Conservation (phyloP, 2,329 filamentous ascomycete species). For the Sarocladium oryzae region DNA sequence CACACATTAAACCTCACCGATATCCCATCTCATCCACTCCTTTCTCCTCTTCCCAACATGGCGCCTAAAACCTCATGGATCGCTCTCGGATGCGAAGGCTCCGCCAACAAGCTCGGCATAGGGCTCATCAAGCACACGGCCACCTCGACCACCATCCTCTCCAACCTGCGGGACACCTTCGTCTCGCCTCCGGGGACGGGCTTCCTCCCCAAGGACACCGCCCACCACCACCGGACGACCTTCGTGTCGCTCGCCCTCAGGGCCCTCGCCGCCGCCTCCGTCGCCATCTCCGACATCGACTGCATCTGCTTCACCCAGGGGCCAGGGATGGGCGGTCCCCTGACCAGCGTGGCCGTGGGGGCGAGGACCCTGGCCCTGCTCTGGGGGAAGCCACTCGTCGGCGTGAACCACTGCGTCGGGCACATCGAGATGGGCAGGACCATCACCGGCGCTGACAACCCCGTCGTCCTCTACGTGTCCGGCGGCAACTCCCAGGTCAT, state of each 20-base stretch:
- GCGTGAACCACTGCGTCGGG: conserved; percentile 96
- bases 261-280: conserved; percentile 62
- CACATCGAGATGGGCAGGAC: conserved; percentile 98
- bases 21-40: background rate
- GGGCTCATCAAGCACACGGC: conserved; percentile 78
- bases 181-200: conserved; percentile 85
- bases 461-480: conserved; percentile 90
- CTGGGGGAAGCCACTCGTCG: conserved; percentile 84
- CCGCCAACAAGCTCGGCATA: conserved; percentile 94
- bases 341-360: conserved; percentile 79
- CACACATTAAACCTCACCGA: no score
- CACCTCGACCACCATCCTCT: conserved; percentile 60
- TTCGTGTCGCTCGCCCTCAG: conserved; percentile 75
- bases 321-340: conserved; percentile 91
- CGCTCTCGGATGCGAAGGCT: conserved; percentile 70
- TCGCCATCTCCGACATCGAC: conserved; percentile 55
- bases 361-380: conserved; percentile 76
- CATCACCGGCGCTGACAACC: conserved; percentile 85
- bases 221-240: conserved; percentile 81
- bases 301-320: conserved; percentile 96
- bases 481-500: conserved; percentile 98
- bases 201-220: conserved; percentile 95
- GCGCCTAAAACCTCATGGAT: conserved; percentile 35
- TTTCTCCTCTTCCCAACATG: conserved; percentile 11
- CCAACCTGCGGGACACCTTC: conserved; percentile 94